These are phyloP conservation scores for Plasmodium ovale DNA, from an alignment of 169 alveolate species.

Conservation along the genomic window DNA sequence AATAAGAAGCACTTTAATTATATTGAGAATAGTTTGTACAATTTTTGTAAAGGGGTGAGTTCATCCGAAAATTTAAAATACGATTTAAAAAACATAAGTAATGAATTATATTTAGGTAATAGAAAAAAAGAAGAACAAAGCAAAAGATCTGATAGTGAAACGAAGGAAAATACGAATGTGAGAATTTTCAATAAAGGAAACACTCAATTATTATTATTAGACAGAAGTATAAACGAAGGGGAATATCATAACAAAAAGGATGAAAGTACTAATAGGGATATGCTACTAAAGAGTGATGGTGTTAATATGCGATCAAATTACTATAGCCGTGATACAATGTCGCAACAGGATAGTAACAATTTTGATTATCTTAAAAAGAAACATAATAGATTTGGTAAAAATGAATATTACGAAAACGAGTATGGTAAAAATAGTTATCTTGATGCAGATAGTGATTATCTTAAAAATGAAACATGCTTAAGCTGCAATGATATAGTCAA, in stretches of 20 bases:
- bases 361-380: background rate
- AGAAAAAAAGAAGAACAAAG: background rate
- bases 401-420: constrained; percentile 9
- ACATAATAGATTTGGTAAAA: background rate
- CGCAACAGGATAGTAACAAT: background rate
- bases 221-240: too few species aligned
- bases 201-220: background rate
- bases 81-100: constrained; percentile 10
- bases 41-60: constrained; percentile 64
- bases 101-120: background rate
- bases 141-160: background rate
- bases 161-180: background rate
- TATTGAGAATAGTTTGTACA: constrained; percentile 56
- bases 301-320: too few species aligned
- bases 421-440: constrained; percentile 16
- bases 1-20: constrained; percentile 47
- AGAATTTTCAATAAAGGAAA: background rate
- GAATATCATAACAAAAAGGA: background rate
- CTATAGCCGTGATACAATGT: too few species aligned
- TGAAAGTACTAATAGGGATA: background rate
- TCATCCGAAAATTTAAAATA: constrained; percentile 8
- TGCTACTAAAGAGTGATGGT: too few species aligned
- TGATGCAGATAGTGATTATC: constrained; percentile 19
- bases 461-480: constrained; percentile 32
- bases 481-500: constrained; percentile 37